phyloP scores from a whole-genome alignment of 768 basidiomycete genomes.

The Coprinopsis sp. region DNA sequence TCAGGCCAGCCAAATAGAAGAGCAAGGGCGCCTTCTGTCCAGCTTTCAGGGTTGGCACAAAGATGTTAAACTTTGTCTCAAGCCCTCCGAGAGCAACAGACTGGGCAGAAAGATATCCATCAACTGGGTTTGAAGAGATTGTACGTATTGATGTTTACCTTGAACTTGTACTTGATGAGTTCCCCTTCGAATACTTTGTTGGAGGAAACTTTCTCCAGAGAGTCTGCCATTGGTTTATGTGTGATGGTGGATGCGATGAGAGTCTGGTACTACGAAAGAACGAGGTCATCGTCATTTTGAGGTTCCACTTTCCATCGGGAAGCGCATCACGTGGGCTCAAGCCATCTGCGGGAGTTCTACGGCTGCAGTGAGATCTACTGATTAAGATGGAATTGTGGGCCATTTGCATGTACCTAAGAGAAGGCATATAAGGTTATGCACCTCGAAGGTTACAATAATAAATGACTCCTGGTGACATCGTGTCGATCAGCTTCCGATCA shows the following conservation, averaged over 20 bases:
- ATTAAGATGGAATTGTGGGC: too few relatives aligned
- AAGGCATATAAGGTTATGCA: too few relatives aligned
- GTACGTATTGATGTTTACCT: slow-evolving; percentile 33
- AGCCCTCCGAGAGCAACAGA: slow-evolving; percentile 67
- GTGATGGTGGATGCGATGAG: slow-evolving; percentile 1
- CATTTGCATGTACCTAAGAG: neutral
- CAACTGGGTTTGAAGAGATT: neutral
- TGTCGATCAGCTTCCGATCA: neutral
- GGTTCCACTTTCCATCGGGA: too few relatives aligned
- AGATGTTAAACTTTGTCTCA: slow-evolving; percentile 81
- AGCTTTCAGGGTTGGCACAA: slow-evolving; percentile 62
- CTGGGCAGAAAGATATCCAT: slow-evolving; percentile 31
- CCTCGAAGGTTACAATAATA: too few relatives aligned
- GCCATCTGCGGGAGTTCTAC: too few relatives aligned
- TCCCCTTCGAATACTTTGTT: slow-evolving; percentile 81
- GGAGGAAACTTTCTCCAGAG: slow-evolving; percentile 65
- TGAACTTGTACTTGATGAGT: slow-evolving; percentile 84
- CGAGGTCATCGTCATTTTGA: too few relatives aligned
- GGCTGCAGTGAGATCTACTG: too few relatives aligned
- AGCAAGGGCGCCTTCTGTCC: slow-evolving; percentile 57
- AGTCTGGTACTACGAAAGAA: slow-evolving; percentile 2
- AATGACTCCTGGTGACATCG: neutral
- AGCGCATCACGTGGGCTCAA: too few relatives aligned
- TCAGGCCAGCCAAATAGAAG: slow-evolving; percentile 84
- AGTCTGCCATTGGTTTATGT: slow-evolving; percentile 2